Evolutionary conservation across 2,329 filamentous ascomycete species (phyloP), one percentile per base, ranked within the genome.

Genomic region (Annulohypoxylon truncatum): DNA sequence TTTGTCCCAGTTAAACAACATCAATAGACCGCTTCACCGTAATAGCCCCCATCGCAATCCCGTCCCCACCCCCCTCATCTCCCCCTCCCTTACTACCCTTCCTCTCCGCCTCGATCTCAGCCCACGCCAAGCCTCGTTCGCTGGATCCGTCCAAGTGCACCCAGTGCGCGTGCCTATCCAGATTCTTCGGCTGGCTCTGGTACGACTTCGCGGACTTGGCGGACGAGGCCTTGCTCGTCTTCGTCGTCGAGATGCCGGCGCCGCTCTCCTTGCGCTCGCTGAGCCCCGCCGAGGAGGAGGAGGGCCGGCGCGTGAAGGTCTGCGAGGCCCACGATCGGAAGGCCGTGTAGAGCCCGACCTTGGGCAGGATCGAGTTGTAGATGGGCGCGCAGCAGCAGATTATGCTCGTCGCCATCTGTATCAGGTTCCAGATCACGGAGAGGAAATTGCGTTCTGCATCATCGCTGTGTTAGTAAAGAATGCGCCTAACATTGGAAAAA

Each of bases 341-440:
- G n/a, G 47, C 28, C 9, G 20, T 51, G 20, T 51, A 51, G 2
- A 51, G 18, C n/a, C 28, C 29, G 5, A 8, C 47, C 24, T 33
- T 51, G 3, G 47, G 47, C 3, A 51, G 47, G 12, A 51, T 33
- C 5, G 28, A 33, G 3, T 48, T 69, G 70, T 57, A 58, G 70
- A 67, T 52, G 0, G 67, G 67, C 3, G 54, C 54, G 29, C 67
- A 69, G 55, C 67, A 69, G 48, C 64, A 69, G 9, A 67, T 60
- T 15, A 67, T 57, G 42, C 64, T 65, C 10, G 38, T 40, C 6
- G 59, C 55, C 64, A 67, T 63, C 33, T 69, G 67, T 6, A 64
- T 26, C 2, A 40, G 35, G 33, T 60, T 47, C 64, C 64, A 69
- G 9, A 69, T 38, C 20, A 57, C 53, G 13, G 54, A 35, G 4